Conservation (phyloP, 2,329 filamentous ascomycete genomes). For the Ophiostoma angusticollis region DNA sequence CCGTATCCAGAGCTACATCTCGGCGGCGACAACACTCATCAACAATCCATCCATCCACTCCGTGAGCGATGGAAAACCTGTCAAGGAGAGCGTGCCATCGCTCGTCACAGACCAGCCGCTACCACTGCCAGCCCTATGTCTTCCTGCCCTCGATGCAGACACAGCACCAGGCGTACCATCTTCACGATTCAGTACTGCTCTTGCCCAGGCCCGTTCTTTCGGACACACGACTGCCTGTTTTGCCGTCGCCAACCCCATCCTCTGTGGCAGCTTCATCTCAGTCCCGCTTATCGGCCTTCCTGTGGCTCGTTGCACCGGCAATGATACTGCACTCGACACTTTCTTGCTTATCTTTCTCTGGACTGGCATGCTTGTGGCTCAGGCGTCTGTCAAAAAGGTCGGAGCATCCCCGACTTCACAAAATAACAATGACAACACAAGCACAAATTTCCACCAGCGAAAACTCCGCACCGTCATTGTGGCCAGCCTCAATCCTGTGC, state of each 20-base stretch:
- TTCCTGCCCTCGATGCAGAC: background rate
- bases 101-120: background rate
- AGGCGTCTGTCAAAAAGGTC: slow-evolving; percentile 23
- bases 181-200: too few relatives aligned
- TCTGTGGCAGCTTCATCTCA: slow-evolving; percentile 19
- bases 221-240: too few relatives aligned
- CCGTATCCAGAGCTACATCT: slow-evolving; percentile 12
- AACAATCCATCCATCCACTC: background rate
- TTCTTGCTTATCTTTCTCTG: slow-evolving; percentile 37
- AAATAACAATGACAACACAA: too few relatives aligned
- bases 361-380: slow-evolving; percentile 28
- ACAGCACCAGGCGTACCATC: too few relatives aligned
- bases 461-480: slow-evolving; percentile 20
- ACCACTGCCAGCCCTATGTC: background rate
- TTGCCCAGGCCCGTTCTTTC: too few relatives aligned
- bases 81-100: background rate
- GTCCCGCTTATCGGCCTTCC: slow-evolving; percentile 29
- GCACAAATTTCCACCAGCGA: background rate
- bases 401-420: background rate
- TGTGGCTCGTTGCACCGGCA: slow-evolving; percentile 20
- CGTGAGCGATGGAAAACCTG: background rate
- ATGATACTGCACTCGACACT: slow-evolving; percentile 30
- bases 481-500: slow-evolving; percentile 34
- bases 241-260: slow-evolving; percentile 17
- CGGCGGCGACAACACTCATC: slow-evolving; percentile 13